Evolutionary conservation across 2,329 filamentous ascomycete species (phyloP).

Genomic region (Pestalotiopsis sp.): DNA sequence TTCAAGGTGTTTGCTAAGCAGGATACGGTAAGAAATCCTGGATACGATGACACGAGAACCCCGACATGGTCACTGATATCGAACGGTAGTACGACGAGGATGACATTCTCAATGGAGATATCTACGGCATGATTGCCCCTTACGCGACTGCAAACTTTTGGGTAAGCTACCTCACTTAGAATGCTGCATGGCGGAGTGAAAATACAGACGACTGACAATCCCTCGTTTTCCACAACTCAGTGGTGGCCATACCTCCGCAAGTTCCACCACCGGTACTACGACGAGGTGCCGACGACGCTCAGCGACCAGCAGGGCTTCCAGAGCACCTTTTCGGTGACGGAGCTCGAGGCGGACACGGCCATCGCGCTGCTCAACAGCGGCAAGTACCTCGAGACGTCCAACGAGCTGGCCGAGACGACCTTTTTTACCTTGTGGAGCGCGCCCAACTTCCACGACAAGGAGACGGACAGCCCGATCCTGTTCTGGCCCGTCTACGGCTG

Average conservation of each 20-base stretch:
- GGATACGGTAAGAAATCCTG: slow-evolving; percentile 32
- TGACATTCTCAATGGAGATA: slow-evolving; percentile 51
- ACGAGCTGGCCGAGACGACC: slow-evolving; percentile 50
- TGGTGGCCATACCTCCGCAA: slow-evolving; percentile 55
- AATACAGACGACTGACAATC: neutral
- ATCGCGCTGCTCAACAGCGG: slow-evolving; percentile 47
- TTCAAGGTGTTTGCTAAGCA: slow-evolving; percentile 54
- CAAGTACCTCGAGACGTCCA: slow-evolving; percentile 48
- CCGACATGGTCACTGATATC: neutral
- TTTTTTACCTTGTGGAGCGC: slow-evolving; percentile 52
- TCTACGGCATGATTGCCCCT: slow-evolving; percentile 50
- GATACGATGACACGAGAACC: too few species aligned
- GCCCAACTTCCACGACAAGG: slow-evolving; percentile 56
- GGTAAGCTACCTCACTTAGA: slow-evolving; percentile 30
- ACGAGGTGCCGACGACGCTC: slow-evolving; percentile 41
- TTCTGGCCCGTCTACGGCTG: slow-evolving; percentile 55
- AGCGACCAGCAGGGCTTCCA: slow-evolving; percentile 52
- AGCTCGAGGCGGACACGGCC: slow-evolving; percentile 43
- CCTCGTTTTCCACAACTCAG: slow-evolving; percentile 25
- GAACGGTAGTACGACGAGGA: slow-evolving; percentile 39
- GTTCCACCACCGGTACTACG: slow-evolving; percentile 57
- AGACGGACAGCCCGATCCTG: slow-evolving; percentile 42
- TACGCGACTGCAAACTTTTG: slow-evolving; percentile 56
- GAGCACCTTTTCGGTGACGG: slow-evolving; percentile 52
- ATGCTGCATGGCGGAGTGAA: neutral